These are phyloP conservation scores for Ganoderma meredithae DNA, from an alignment of 1,284 basidiomycete species.

Conservation along the genomic window DNA sequence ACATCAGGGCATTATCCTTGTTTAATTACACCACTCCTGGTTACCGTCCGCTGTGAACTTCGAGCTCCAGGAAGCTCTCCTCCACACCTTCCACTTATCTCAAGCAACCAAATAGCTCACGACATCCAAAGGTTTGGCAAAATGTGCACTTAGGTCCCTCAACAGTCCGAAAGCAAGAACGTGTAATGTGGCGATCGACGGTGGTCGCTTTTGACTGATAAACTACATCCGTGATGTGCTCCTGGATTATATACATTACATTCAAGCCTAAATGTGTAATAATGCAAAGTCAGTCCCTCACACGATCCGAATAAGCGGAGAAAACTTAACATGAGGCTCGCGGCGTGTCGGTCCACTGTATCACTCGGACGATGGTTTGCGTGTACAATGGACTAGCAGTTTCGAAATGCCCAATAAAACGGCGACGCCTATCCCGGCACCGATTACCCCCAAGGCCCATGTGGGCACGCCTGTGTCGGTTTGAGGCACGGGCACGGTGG, in stretches of 20 bases:
- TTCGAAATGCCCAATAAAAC: background rate
- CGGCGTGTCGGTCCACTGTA: background rate
- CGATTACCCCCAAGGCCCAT: background rate
- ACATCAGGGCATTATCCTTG: background rate
- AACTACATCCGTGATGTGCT: background rate
- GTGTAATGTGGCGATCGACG: too few relatives aligned
- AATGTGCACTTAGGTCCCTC: background rate
- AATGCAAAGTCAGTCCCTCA: background rate
- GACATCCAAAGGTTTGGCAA: background rate
- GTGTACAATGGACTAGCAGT: background rate
- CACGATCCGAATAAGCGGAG: background rate
- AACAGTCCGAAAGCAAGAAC: too few relatives aligned
- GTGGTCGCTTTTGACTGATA: background rate
- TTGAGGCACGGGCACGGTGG: background rate
- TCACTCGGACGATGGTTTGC: background rate
- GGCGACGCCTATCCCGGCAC: background rate
- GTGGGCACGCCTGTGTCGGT: background rate
- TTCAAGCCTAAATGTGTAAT: background rate
- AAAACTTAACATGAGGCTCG: background rate
- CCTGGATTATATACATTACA: background rate
- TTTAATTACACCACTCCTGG: background rate
- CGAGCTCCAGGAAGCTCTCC: background rate
- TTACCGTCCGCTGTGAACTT: background rate
- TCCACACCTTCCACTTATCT: background rate
- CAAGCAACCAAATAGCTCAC: background rate